phyloP scores from a whole-genome alignment of 2,329 filamentous ascomycete species.

The Fusarium hainanense region DNA sequence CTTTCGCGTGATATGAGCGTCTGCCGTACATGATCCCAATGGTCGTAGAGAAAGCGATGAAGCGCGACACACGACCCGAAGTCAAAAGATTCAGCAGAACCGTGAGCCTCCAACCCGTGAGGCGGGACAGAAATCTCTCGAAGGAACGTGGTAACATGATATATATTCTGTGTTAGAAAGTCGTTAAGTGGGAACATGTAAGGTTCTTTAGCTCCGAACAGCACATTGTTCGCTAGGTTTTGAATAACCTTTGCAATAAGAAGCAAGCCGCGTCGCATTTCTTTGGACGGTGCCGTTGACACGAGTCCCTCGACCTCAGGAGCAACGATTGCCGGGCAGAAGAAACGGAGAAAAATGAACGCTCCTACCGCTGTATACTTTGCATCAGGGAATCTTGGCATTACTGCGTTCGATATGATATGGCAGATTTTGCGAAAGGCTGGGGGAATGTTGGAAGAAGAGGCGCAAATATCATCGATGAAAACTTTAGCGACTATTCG shows the following conservation, averaged over 20 bases:
- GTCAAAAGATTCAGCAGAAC: conserved; percentile 67
- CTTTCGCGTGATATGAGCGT: conserved; percentile 70
- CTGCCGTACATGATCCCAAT: conserved; percentile 76
- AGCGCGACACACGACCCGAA: conserved; percentile 77
- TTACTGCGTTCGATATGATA: conserved; percentile 72
- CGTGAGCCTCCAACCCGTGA: conserved; percentile 55
- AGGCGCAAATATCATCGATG: conserved; percentile 76
- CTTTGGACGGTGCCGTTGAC: conserved; percentile 69
- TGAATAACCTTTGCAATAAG: conserved; percentile 78
- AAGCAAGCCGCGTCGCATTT: conserved; percentile 74
- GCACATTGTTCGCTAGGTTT: conserved; percentile 76
- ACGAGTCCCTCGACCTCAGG: conserved; percentile 76
- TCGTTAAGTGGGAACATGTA: conserved; percentile 79
- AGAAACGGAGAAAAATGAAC: conserved; percentile 78
- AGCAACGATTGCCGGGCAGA: conserved; percentile 77
- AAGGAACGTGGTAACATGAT: conserved; percentile 73
- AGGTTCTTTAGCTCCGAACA: conserved; percentile 77
- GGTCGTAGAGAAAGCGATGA: conserved; percentile 76
- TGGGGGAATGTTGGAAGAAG: conserved; percentile 68
- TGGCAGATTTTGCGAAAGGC: conserved; percentile 75
- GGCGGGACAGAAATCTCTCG: conserved; percentile 73
- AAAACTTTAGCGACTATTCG: conserved; percentile 76
- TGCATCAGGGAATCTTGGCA: conserved; percentile 72
- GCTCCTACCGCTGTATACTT: conserved; percentile 79
- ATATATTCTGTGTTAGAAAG: conserved; percentile 75